A percentile compares a stretch with the other conserved stretches of the same genome.
Conservation (phyloP, 371 early-diverging fungal species). For the Circinella minor region DNA sequence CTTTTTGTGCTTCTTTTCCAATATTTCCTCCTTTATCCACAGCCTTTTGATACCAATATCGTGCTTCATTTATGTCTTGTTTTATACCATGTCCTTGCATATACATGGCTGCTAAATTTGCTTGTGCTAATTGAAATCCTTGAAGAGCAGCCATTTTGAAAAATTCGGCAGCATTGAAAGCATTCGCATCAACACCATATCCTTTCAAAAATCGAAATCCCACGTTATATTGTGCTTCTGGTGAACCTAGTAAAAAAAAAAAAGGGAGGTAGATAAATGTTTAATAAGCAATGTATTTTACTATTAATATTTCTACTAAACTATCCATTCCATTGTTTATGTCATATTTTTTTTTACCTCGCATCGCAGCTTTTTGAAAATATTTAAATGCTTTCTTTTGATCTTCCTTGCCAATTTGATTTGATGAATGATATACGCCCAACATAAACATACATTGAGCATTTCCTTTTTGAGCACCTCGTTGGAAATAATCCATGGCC, state of each 20-base stretch:
- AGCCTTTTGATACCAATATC: conserved; percentile 35
- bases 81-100: conserved; percentile 48
- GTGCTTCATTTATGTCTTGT: conserved; percentile 37
- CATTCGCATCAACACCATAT: conserved; percentile 41
- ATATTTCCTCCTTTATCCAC: conserved; percentile 40
- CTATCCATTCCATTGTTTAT: no score
- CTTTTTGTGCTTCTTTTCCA: conserved; percentile 50
- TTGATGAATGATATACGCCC: conserved; percentile 47
- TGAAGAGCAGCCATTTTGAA: conserved; percentile 52
- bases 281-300: no score
- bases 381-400: conserved; percentile 49
- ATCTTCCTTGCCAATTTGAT: conserved; percentile 31
- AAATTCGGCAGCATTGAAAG: conserved; percentile 51
- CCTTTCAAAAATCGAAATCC: conserved; percentile 47
- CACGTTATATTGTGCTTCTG: conserved; percentile 57
- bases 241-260: conserved; percentile 18
- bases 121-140: conserved; percentile 49
- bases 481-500: conserved; percentile 45
- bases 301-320: no score
- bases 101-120: conserved; percentile 54
- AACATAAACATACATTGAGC: conserved; percentile 53
- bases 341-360: conserved; percentile 25
- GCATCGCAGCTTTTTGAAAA: conserved; percentile 55
- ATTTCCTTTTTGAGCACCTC: conserved; percentile 45
- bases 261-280: no score